Evolutionary conservation across 2,329 filamentous ascomycete species (phyloP).

Genomic region (Xylariomycetidae sp.): DNA sequence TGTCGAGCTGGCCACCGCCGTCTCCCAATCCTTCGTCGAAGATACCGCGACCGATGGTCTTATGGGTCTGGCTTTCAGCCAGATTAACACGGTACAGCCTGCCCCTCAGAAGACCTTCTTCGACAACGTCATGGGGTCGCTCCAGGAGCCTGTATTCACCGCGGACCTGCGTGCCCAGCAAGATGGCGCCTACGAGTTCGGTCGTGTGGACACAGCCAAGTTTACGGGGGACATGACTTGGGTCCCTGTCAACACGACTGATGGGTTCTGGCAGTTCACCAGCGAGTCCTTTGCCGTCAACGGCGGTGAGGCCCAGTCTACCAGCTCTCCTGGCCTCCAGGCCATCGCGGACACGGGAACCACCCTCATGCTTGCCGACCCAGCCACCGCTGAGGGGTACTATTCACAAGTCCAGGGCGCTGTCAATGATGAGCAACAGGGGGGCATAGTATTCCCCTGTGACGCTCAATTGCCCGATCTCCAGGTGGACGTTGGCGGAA

Average conservation of each 20-base stretch:
- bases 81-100: constrained; percentile 27
- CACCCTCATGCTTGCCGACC: constrained; percentile 16
- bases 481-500: constrained; percentile 51
- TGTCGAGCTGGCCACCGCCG: constrained; percentile 26
- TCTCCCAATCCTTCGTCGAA: constrained; percentile 25
- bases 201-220: constrained; percentile 28
- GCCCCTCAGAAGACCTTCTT: constrained; percentile 29
- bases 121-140: constrained; percentile 25
- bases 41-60: constrained; percentile 28
- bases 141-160: constrained; percentile 29
- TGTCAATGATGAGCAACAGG: constrained; percentile 30
- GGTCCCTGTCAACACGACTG: constrained; percentile 25
- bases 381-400: constrained; percentile 48
- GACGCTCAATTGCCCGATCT: constrained; percentile 41
- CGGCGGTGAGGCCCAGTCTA: constrained; percentile 27
- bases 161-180: constrained; percentile 27
- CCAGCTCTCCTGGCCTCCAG: not conserved
- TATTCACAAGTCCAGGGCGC: constrained; percentile 43
- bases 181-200: constrained; percentile 36
- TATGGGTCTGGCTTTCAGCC: constrained; percentile 29
- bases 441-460: constrained; percentile 46
- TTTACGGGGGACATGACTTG: constrained; percentile 30
- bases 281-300: constrained; percentile 28
- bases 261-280: constrained; percentile 35
- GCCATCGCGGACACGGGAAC: constrained; percentile 23